These are phyloP conservation scores for Hypoxylon cercidicola DNA, from an alignment of 495 filamentous ascomycete species.

Conservation along the genomic window DNA sequence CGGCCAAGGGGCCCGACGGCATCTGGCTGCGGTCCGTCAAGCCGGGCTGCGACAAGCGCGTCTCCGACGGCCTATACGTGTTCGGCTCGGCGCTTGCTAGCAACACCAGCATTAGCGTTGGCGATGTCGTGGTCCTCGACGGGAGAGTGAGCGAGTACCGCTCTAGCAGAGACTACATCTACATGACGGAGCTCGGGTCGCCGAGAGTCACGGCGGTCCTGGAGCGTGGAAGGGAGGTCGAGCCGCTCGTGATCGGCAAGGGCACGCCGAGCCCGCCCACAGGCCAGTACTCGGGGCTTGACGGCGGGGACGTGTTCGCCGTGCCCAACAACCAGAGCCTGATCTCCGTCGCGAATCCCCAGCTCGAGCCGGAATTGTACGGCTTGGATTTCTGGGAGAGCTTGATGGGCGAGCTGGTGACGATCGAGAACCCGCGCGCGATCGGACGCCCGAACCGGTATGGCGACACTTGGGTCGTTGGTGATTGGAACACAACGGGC, in stretches of 20 bases:
- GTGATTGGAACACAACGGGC: slow-evolving; percentile 64
- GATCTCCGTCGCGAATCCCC: slow-evolving; percentile 64
- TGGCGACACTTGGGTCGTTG: slow-evolving; percentile 70
- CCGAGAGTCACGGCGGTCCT: slow-evolving; percentile 59
- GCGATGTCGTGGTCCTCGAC: slow-evolving; percentile 66
- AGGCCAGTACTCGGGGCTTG: slow-evolving; percentile 60
- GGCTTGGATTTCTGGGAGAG: slow-evolving; percentile 75
- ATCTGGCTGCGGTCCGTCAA: slow-evolving; percentile 67
- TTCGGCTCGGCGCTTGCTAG: slow-evolving; percentile 54
- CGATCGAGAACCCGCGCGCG: slow-evolving; percentile 57
- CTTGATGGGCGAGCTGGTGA: slow-evolving; percentile 67
- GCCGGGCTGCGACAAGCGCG: slow-evolving; percentile 51
- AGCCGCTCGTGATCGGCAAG: slow-evolving; percentile 64
- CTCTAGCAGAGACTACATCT: slow-evolving; percentile 60
- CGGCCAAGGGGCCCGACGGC: slow-evolving; percentile 65
- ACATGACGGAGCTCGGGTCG: slow-evolving; percentile 64
- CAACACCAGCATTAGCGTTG: slow-evolving; percentile 57
- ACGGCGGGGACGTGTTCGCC: slow-evolving; percentile 63
- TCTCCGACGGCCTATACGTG: slow-evolving; percentile 67
- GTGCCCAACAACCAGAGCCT: slow-evolving; percentile 64
- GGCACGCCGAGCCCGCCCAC: slow-evolving; percentile 62
- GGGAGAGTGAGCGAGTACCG: slow-evolving; percentile 67
- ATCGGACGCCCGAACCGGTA: slow-evolving; percentile 64
- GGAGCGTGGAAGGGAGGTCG: slow-evolving; percentile 57
- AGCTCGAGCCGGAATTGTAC: slow-evolving; percentile 61